A percentile compares a stretch with the other conserved stretches of the same genome.
Conservation (phyloP, 257 asterid species). For the Paraleonurus japonicus region DNA sequence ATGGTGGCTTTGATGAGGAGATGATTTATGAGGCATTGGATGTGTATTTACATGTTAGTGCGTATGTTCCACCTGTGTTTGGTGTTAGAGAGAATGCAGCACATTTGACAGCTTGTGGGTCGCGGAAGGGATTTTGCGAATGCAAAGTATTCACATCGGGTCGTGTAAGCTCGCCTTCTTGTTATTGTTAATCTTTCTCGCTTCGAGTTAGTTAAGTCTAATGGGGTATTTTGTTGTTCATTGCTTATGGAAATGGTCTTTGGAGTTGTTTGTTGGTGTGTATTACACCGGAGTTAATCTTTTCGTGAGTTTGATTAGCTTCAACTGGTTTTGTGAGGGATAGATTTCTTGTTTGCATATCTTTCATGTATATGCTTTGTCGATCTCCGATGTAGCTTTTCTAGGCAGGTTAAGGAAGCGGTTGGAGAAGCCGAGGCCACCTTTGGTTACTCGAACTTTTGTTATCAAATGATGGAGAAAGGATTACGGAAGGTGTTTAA, state of each 20-base stretch:
- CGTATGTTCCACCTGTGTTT: constrained; percentile 60
- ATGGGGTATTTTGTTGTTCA: not conserved
- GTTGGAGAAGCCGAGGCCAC: constrained; percentile 89
- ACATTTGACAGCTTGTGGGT: constrained; percentile 75
- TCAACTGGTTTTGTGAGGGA: not conserved
- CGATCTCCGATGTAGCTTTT: constrained; percentile 10
- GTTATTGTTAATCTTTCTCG: not conserved
- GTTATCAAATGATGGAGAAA: constrained; percentile 79
- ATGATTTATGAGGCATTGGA: constrained; percentile 47
- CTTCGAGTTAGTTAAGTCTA: not conserved
- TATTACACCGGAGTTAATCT: not conserved
- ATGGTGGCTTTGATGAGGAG: constrained; percentile 42
- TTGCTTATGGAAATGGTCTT: constrained; percentile 5
- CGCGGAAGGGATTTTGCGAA: constrained; percentile 70
- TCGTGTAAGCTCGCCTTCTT: constrained; percentile 46
- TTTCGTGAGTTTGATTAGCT: not conserved
- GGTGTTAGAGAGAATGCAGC: constrained; percentile 59
- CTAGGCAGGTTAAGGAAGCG: constrained; percentile 65
- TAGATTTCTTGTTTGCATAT: too few relatives aligned
- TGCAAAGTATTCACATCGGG: constrained; percentile 93
- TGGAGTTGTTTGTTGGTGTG: not conserved
- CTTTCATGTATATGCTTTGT: constrained; percentile 24
- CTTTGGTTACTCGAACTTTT: constrained; percentile 75
- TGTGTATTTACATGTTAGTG: constrained; percentile 70
- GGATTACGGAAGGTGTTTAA: constrained; percentile 85